Evolutionary conservation across 306 rosid species (phyloP), one percentile per base, ranked within the genome.

Genomic region (Glycyrrhiza uralensis): DNA sequence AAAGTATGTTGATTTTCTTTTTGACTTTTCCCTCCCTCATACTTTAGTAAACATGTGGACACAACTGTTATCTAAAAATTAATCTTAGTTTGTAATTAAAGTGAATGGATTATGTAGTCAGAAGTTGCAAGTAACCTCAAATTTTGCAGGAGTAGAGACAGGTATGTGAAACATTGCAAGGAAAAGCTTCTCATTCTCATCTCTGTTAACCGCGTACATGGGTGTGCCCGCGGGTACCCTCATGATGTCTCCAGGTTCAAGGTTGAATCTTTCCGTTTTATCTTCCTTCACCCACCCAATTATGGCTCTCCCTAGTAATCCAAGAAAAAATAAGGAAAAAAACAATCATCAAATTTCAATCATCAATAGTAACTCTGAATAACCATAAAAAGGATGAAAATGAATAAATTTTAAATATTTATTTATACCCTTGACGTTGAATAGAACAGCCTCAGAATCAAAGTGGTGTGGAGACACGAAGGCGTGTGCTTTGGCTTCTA

Each of bases 201-300:
- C 88, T 44, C 82, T 85, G 81, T 90, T 92, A 35, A 84, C 83
- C 17, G 82, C 20, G 74, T 85, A 86, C 8, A 80, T 9, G 32
- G 86, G 91, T 5, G 84, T 79, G 1, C 96, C 92, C 1, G 92
- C 84, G 49, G 90, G 83, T 32, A 92, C 24, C 38, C 73, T 59
- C 6, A 88, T 22, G 20, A 88, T 35, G 49, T 88, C 88, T 72
- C 98, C 96, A 22, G 10, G 5, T 80, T 88, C 82, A 70, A 90
- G 79, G 36, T 69, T 81, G 44, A 84, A 69, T 64, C 69, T 83
- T 46, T 70, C 85, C 32, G 86, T 86, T 46, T 59, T 76, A 60
- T 84, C 86, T 75, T 45, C 83, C 45, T 5, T 68, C 51, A 87
- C 87, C 80, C 69, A 47, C 0, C 85, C 84, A 28, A 88, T 81